These are phyloP conservation scores for Zygnema cylindricum DNA, from an alignment of 139 green algal species.

Conservation along the genomic window DNA sequence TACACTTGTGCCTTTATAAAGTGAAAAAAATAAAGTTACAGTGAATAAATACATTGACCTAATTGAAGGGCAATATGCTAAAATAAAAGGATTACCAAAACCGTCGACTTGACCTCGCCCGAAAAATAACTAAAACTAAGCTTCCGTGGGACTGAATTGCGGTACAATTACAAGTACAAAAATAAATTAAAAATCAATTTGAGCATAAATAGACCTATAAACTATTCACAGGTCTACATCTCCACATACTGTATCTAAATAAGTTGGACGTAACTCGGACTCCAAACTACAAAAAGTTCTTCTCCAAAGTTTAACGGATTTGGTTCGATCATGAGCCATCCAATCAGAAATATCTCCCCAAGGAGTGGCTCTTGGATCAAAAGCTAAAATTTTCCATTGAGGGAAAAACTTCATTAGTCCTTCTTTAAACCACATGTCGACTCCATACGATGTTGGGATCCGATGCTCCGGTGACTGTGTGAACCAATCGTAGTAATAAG, in stretches of 20 bases:
- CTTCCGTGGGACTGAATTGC: too few species aligned
- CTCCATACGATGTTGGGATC: constrained; percentile 38
- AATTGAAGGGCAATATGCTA: too few species aligned
- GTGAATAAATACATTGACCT: too few species aligned
- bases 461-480: constrained; percentile 33
- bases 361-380: constrained; percentile 31
- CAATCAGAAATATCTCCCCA: constrained; percentile 44
- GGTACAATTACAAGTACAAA: too few species aligned
- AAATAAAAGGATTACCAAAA: too few species aligned
- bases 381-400: constrained; percentile 40
- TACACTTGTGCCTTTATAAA: too few species aligned
- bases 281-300: constrained; percentile 55
- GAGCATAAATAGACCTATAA: too few species aligned
- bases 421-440: constrained; percentile 62
- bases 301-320: constrained; percentile 50
- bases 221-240: constrained; percentile 12
- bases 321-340: constrained; percentile 45
- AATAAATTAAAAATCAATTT: too few species aligned
- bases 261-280: constrained; percentile 3
- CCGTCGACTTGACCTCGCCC: too few species aligned
- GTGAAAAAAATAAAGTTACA: too few species aligned
- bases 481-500: constrained; percentile 57
- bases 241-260: constrained; percentile 29
- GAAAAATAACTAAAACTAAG: too few species aligned
- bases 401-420: constrained; percentile 60